Base-by-base conservation (phyloP, 257 asterid genomes). In the Paraleonurus japonicus region DNA sequence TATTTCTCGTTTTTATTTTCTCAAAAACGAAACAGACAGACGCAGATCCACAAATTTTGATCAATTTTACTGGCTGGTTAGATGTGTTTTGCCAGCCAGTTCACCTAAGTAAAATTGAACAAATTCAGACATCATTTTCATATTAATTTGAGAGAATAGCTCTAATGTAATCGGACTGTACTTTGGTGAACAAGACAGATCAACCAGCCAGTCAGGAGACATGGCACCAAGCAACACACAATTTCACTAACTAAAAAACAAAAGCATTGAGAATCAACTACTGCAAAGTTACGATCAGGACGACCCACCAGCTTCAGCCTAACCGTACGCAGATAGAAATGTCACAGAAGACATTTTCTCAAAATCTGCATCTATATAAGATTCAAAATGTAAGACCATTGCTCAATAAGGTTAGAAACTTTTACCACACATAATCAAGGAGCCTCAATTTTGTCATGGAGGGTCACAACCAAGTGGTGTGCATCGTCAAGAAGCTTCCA, bases 401-500 rank as follows among this genome's bases (percentile, higher is more conserved):
- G 8, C 9, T 47, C 22, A 64, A 74, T 75, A 67, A 68, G 77
- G 76, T 35, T 72, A 72, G 62, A 23, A 45, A 13, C 2, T 13
- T 9, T 71, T 10, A 35, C 23, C 43, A 12, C 35, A 12, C 30
- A 20, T 74, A 72, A 81, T 62, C 79, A 79, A 43, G 82, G 69
- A 32, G 85, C 83, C 82, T 86, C 84, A 2, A 90, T 80, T 85
- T 90, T 90, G 70, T 90, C 96, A 57, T 90, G 95, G 43, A 92
- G 92, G 27, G 85, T 85, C 55, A 88, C 95, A 17, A 90, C 96
- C 88, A 92, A 84, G 70, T 81, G 85, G 65, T 90, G 96, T 0
- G 96, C 96, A 67, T 88, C 96, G 20, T 92, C 96, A 0, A 92
- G 85, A 22, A 92, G 95, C 86, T 87, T 92, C 98, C 98, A 92